These are phyloP conservation scores for Fusarium sp. DNA, from an alignment of 2,329 filamentous ascomycete genomes.

Conservation along the genomic window DNA sequence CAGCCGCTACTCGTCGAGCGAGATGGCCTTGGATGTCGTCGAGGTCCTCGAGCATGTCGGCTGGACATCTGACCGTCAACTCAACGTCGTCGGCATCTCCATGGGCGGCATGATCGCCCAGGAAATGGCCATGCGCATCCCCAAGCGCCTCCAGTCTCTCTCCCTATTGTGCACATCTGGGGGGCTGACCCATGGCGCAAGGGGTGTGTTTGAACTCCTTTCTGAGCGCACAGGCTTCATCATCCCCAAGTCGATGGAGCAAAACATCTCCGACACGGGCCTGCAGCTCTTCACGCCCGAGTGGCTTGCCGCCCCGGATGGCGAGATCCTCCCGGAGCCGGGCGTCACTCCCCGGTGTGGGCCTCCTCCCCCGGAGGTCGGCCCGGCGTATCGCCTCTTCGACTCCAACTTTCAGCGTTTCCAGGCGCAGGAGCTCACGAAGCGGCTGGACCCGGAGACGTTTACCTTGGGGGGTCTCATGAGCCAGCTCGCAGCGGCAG, in stretches of 20 bases:
- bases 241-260: slow-evolving; percentile 78
- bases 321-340: slow-evolving; percentile 61
- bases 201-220: slow-evolving; percentile 74
- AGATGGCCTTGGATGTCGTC: slow-evolving; percentile 84
- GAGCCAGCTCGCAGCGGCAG: slow-evolving; percentile 81
- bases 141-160: slow-evolving; percentile 66
- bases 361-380: slow-evolving; percentile 45
- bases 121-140: slow-evolving; percentile 73
- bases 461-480: slow-evolving; percentile 79
- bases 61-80: slow-evolving; percentile 68
- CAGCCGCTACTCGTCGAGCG: slow-evolving; percentile 81
- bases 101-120: slow-evolving; percentile 95
- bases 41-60: slow-evolving; percentile 77
- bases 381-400: slow-evolving; percentile 66
- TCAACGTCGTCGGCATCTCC: slow-evolving; percentile 81
- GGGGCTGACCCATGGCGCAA: slow-evolving; percentile 67
- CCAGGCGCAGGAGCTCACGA: slow-evolving; percentile 81
- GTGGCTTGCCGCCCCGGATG: slow-evolving; percentile 74
- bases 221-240: slow-evolving; percentile 66
- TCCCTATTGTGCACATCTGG: slow-evolving; percentile 73
- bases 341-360: slow-evolving; percentile 55
- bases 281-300: slow-evolving; percentile 72
- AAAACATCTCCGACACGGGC: slow-evolving; percentile 73
- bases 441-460: slow-evolving; percentile 69
- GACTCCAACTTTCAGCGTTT: slow-evolving; percentile 85